A percentile compares a stretch with the other conserved stretches of the same genome.
phyloP scores from a whole-genome alignment of 1,284 basidiomycete genomes.

The Apiotrichum akiyoshidainum region DNA sequence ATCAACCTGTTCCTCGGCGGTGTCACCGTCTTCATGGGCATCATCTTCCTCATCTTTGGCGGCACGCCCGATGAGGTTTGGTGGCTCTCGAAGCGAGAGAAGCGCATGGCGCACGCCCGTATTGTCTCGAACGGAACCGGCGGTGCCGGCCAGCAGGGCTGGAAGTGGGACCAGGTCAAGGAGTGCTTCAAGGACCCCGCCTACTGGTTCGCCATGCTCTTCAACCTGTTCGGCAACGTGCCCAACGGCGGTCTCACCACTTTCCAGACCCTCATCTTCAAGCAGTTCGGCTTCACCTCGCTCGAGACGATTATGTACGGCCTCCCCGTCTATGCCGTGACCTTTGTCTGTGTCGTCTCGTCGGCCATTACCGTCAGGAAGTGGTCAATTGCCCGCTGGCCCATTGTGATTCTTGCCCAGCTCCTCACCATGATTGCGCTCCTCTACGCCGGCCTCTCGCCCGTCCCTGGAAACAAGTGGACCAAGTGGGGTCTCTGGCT shows the following conservation, averaged over 20 bases:
- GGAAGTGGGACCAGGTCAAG: constrained; percentile 32
- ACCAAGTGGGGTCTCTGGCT: constrained; percentile 26
- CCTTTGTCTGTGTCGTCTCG: constrained; percentile 14
- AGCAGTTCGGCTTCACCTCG: constrained; percentile 29
- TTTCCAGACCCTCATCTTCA: constrained; percentile 23
- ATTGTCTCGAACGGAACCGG: constrained; percentile 27
- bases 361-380: constrained; percentile 12
- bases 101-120: constrained; percentile 31
- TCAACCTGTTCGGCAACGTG: constrained; percentile 27
- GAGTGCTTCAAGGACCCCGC: constrained; percentile 33
- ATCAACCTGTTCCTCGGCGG: constrained; percentile 40
- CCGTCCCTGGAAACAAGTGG: constrained; percentile 29
- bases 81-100: constrained; percentile 31
- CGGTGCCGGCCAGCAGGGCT: constrained; percentile 22
- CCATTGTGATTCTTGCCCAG: constrained; percentile 25
- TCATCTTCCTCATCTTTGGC: constrained; percentile 21
- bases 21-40: constrained; percentile 19
- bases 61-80: constrained; percentile 32
- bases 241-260: constrained; percentile 30
- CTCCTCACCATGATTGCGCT: constrained; percentile 9
- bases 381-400: constrained; percentile 19
- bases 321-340: constrained; percentile 14
- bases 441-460: constrained; percentile 5
- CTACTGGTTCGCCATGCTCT: constrained; percentile 20
- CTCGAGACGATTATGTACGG: constrained; percentile 22